These are phyloP conservation scores for Neoboletus magnificus DNA, from an alignment of 768 basidiomycete genomes.

Conservation along the genomic window DNA sequence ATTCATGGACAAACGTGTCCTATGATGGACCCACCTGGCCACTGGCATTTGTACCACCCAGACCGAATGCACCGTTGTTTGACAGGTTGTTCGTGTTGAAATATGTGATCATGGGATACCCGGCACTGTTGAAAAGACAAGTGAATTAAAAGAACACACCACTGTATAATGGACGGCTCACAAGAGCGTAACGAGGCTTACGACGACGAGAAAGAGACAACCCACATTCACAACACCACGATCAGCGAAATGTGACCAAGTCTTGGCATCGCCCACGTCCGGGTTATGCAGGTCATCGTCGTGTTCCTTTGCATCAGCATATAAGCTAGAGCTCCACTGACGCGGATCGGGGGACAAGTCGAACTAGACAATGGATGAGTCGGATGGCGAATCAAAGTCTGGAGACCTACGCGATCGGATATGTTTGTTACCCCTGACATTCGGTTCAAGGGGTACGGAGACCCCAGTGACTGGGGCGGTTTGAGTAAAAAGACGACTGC, in stretches of 20 bases:
- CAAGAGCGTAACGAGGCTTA: constrained; percentile 55
- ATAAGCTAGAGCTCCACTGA: constrained; percentile 61
- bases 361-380: constrained; percentile 41
- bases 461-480: constrained; percentile 21
- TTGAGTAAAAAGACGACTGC: neutral
- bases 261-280: constrained; percentile 34
- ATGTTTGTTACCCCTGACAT: constrained; percentile 36
- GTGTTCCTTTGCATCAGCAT: constrained; percentile 51
- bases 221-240: constrained; percentile 72
- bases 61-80: constrained; percentile 46
- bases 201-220: constrained; percentile 56
- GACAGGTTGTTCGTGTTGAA: constrained; percentile 30
- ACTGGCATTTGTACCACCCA: constrained; percentile 71
- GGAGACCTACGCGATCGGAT: constrained; percentile 40
- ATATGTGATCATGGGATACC: constrained; percentile 42
- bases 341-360: constrained; percentile 64
- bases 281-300: constrained; percentile 79
- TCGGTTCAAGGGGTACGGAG: constrained; percentile 42
- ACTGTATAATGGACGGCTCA: constrained; percentile 32
- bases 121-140: constrained; percentile 32
- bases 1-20: neutral
- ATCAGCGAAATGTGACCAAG: constrained; percentile 44
- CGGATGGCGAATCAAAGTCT: neutral
- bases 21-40: constrained; percentile 52
- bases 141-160: neutral